A percentile compares a stretch with the other conserved stretches of the same genome.
Conservation (phyloP, 768 basidiomycete genomes). For the Mycena filopes region DNA sequence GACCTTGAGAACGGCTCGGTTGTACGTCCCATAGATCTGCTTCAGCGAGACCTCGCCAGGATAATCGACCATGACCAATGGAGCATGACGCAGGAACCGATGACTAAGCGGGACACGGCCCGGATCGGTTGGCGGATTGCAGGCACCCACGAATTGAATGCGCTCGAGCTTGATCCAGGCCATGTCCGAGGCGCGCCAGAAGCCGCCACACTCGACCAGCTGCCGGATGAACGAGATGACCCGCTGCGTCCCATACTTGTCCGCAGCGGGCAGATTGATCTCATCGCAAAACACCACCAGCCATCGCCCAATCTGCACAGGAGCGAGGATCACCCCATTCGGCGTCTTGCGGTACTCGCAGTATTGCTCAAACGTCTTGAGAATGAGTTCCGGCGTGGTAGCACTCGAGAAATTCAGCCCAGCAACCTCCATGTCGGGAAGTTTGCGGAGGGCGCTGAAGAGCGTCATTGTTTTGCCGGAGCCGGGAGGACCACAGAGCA, state of each 20-base stretch:
- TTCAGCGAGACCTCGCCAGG: conserved; percentile 96
- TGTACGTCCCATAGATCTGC: conserved; percentile 99
- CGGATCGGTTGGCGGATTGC: conserved; percentile 98
- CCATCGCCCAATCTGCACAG: conserved; percentile 96
- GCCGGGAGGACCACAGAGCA: conserved; percentile 99
- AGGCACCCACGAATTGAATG: conserved; percentile 99
- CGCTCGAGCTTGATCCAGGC: conserved; percentile 97
- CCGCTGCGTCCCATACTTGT: conserved; percentile 98
- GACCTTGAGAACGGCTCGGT: conserved; percentile 94
- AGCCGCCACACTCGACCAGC: conserved; percentile 93
- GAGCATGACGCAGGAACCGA: conserved; percentile 97
- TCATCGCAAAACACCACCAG: conserved; percentile 99
- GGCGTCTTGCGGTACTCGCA: conserved; percentile 99
- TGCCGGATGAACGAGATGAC: conserved; percentile 99
- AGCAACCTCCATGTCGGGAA: conserved; percentile 99
- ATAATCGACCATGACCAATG: conserved; percentile 98
- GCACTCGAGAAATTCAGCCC: conserved; percentile 99
- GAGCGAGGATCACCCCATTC: conserved; percentile 95
- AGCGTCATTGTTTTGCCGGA: conserved; percentile 99
- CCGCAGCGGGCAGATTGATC: conserved; percentile 95
- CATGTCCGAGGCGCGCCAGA: conserved; percentile 94
- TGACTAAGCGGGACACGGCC: conserved; percentile 98
- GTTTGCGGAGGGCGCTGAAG: conserved; percentile 95
- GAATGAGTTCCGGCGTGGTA: conserved; percentile 95
- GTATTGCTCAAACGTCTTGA: conserved; percentile 99